These are phyloP conservation scores for Metarhizium rileyi DNA, from an alignment of 2,329 filamentous ascomycete species.

Conservation along the genomic window DNA sequence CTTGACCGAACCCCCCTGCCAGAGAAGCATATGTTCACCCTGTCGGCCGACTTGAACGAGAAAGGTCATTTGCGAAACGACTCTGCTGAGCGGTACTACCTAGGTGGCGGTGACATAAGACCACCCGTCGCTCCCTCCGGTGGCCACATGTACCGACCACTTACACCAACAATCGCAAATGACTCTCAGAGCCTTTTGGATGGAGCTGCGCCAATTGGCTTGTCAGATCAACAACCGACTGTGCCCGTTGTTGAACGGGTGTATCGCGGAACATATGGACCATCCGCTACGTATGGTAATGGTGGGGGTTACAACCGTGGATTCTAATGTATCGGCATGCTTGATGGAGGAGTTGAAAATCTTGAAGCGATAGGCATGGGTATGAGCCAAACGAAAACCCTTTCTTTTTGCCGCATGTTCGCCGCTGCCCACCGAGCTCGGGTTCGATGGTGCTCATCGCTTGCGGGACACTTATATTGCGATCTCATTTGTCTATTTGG, in stretches of 20 bases:
- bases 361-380: not conserved
- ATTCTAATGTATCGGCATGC: not conserved
- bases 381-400: not conserved
- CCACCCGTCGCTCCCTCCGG: slow-evolving; percentile 16
- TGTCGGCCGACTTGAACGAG: slow-evolving; percentile 29
- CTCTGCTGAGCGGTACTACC: slow-evolving; percentile 24
- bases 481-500: not conserved
- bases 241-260: not conserved
- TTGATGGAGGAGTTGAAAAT: not conserved
- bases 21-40: slow-evolving; percentile 32
- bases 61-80: slow-evolving; percentile 21
- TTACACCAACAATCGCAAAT: slow-evolving; percentile 27
- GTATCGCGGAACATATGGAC: slow-evolving; percentile 9
- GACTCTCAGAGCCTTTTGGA: slow-evolving; percentile 28
- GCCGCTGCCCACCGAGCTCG: not conserved
- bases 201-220: slow-evolving; percentile 30
- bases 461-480: not conserved
- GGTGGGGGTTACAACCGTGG: slow-evolving; percentile 10
- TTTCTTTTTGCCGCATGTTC: not conserved
- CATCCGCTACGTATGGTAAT: slow-evolving; percentile 12
- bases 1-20: slow-evolving; percentile 42
- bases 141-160: slow-evolving; percentile 23
- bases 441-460: not conserved
- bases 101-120: slow-evolving; percentile 13
- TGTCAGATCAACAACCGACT: slow-evolving; percentile 12